Conservation (phyloP, 768 basidiomycete species). For the Boletus huronensis region DNA sequence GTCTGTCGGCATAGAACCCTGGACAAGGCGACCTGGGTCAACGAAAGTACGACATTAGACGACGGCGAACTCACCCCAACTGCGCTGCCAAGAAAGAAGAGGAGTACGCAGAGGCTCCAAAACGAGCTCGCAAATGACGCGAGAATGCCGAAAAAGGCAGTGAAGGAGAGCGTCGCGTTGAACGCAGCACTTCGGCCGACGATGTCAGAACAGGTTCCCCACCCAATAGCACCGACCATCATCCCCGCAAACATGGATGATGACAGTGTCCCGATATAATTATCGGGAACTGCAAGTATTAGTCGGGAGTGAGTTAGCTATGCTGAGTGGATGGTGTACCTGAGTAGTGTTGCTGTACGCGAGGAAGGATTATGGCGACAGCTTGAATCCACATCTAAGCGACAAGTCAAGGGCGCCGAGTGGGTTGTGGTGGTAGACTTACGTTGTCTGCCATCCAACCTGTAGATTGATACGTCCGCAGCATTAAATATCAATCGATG, state of each 20-base stretch:
- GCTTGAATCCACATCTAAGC: conserved; percentile 92
- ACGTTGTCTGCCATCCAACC: conserved; percentile 96
- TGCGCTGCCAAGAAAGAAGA: conserved; percentile 89
- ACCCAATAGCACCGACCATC: conserved; percentile 91
- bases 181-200: conserved; percentile 88
- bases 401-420: conserved; percentile 25
- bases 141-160: conserved; percentile 80
- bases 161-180: conserved; percentile 89
- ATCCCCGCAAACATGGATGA: conserved; percentile 94
- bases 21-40: neutral
- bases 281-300: conserved; percentile 56
- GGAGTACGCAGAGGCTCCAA: conserved; percentile 59
- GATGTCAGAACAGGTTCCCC: conserved; percentile 93
- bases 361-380: conserved; percentile 89
- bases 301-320: conserved; percentile 14
- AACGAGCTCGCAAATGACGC: conserved; percentile 75
- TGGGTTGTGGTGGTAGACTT: conserved; percentile 19
- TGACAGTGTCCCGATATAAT: conserved; percentile 75
- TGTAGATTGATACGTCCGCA: conserved; percentile 23
- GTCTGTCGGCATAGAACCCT: conserved; percentile 97
- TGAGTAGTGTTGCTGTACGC: conserved; percentile 86
- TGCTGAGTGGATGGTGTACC: conserved; percentile 40
- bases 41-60: neutral
- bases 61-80: conserved; percentile 69
- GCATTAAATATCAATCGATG: neutral